A percentile compares a stretch with the other conserved stretches of the same genome.
Conservation (phyloP, 202 grass and related monocot species). For the Digitaria exilis region DNA sequence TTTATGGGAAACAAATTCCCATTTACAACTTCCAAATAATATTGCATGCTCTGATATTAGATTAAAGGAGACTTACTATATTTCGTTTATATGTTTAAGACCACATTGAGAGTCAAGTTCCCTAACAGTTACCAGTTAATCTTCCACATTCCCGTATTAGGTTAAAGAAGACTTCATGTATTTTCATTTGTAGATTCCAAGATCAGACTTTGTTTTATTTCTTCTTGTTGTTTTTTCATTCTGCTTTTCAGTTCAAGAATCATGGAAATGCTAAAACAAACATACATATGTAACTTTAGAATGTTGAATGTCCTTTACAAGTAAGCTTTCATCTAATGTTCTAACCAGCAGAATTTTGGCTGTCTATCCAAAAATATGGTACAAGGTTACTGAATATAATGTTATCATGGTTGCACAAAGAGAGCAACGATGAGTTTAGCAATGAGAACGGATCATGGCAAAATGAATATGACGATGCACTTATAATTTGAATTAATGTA, state of each 20-base stretch:
- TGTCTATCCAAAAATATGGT: background rate
- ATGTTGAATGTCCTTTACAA: background rate
- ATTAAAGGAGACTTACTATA: background rate
- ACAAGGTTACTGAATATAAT: background rate
- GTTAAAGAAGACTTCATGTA: background rate
- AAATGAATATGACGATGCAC: background rate
- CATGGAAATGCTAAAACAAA: background rate
- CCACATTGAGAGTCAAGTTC: background rate
- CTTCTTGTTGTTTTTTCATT: conserved; percentile 10
- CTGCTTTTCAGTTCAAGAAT: background rate
- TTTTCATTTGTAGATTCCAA: background rate
- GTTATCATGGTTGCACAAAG: background rate
- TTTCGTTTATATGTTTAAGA: conserved; percentile 20
- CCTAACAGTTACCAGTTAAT: background rate
- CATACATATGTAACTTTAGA: background rate
- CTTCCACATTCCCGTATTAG: conserved; percentile 13
- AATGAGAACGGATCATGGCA: background rate
- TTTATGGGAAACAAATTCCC: background rate
- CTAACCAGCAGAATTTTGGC: background rate
- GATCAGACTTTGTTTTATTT: conserved; percentile 7
- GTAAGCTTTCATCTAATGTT: conserved; percentile 13
- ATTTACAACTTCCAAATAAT: background rate
- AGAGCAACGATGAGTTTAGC: background rate
- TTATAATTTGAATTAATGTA: conserved; percentile 2
- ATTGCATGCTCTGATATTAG: conserved; percentile 3